Conservation (phyloP, 2,329 filamentous ascomycete genomes). For the Mariannaea elegans region DNA sequence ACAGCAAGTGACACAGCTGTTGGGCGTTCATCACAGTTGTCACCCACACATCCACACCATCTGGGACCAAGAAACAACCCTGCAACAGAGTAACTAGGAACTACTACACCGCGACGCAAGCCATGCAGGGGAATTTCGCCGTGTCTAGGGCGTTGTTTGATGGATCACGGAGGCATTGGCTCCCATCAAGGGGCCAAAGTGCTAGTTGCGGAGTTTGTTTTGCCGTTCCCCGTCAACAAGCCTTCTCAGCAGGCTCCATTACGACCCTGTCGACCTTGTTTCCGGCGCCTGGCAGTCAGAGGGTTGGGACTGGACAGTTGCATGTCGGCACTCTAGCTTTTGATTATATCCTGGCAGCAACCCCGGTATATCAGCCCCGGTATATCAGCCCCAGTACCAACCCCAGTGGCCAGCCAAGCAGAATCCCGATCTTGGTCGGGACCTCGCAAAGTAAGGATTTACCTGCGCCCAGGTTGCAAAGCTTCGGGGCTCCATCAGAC, state of each 20-base stretch:
- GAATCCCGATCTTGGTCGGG: slow-evolving; percentile 26
- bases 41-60: slow-evolving; percentile 6
- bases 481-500: neutral
- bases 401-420: slow-evolving; percentile 13
- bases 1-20: slow-evolving; percentile 19
- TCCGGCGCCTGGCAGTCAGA: slow-evolving; percentile 8
- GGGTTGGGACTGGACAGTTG: slow-evolving; percentile 6
- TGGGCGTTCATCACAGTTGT: slow-evolving; percentile 29
- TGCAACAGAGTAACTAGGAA: slow-evolving; percentile 33
- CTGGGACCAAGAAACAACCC: slow-evolving; percentile 25
- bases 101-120: slow-evolving; percentile 33
- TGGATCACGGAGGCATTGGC: slow-evolving; percentile 23
- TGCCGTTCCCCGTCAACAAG: slow-evolving; percentile 10
- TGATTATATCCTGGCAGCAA: slow-evolving; percentile 11
- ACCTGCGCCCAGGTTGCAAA: slow-evolving; percentile 20
- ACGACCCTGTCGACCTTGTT: slow-evolving; percentile 7
- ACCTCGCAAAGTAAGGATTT: slow-evolving; percentile 23
- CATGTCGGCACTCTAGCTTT: slow-evolving; percentile 13
- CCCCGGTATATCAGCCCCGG: neutral
- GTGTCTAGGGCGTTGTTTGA: slow-evolving; percentile 14
- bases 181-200: slow-evolving; percentile 5
- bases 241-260: neutral
- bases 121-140: slow-evolving; percentile 28
- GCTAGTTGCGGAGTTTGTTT: slow-evolving; percentile 23
- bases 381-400: slow-evolving; percentile 2